Evolutionary conservation across 2,329 filamentous ascomycete genomes (phyloP), one percentile per base, ranked within the genome.

Genomic region (Fusarium sp.): DNA sequence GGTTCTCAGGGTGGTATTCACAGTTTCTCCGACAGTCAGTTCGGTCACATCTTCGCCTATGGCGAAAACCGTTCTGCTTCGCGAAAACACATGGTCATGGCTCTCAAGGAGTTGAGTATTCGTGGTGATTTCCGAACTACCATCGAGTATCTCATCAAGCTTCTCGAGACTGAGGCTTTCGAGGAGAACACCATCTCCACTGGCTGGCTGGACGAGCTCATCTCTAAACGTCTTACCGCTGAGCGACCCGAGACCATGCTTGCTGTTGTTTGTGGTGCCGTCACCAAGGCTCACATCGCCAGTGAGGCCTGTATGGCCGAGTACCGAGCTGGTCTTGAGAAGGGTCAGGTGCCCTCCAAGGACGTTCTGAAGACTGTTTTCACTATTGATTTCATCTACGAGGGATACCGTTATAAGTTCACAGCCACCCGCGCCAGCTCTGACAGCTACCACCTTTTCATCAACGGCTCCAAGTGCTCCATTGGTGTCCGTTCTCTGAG

Each of bases 101-200:
- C 95, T 13, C 81, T 99, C 75, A 99, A 99, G 84, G 95, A 99
- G 80, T 80, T 99, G 80, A 99, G 94, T 82, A 99, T 99, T 83
- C 95, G 95, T 80, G 95, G 95, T 85, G 95, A 99, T 78, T 99
- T 99, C 86, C 87, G 93, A 75, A 99, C 95, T 50, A 99, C 95
- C 1, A 94, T 99, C 53, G 95, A 99, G 78, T 99, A 99, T 77
- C 87, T 99, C 65, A 98, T 99, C 80, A 99, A 99, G 85, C 87
- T 99, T 67, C 87, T 99, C 41, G 95, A 99, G 81, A 99, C 96
- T 0, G 94, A 96, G 64, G 95, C 93, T 58, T 99, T 99, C 75
- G 94, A 98, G 80, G 93, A 96, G 61, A 99, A 99, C 83, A 99
- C 95, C 67, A 99, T 99, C 77, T 97, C 95, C 32, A 99, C 95